Conservation (phyloP, 768 basidiomycete genomes). For the Amanita molliuscula region DNA sequence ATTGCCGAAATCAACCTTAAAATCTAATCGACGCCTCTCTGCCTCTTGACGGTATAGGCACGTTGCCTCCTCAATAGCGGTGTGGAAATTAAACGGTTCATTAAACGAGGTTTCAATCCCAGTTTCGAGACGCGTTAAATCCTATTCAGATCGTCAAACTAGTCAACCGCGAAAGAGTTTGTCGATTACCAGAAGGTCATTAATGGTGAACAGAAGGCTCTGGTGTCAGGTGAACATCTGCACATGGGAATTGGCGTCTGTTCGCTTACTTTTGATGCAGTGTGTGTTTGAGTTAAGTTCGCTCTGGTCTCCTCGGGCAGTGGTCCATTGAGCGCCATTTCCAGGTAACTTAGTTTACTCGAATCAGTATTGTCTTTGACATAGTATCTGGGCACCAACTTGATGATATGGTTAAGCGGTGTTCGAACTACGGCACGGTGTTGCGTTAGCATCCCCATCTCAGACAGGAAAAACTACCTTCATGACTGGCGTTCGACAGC, state of each 20-base stretch:
- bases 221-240: slow-evolving; percentile 12
- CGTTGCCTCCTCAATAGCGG: slow-evolving; percentile 51
- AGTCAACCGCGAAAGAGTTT: neutral
- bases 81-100: slow-evolving; percentile 62
- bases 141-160: slow-evolving; percentile 22
- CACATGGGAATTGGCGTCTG: neutral
- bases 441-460: neutral
- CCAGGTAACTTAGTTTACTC: slow-evolving; percentile 44
- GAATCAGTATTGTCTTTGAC: neutral
- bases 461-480: slow-evolving; percentile 35
- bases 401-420: slow-evolving; percentile 77
- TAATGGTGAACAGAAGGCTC: slow-evolving; percentile 75
- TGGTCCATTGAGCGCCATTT: slow-evolving; percentile 69
- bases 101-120: slow-evolving; percentile 68
- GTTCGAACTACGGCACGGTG: slow-evolving; percentile 44
- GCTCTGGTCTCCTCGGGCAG: slow-evolving; percentile 66
- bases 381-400: slow-evolving; percentile 28
- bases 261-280: slow-evolving; percentile 53
- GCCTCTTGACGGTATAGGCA: slow-evolving; percentile 60
- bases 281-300: slow-evolving; percentile 61
- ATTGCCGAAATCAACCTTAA: slow-evolving; percentile 41
- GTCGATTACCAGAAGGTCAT: slow-evolving; percentile 55
- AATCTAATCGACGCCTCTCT: slow-evolving; percentile 44
- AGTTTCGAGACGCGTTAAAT: slow-evolving; percentile 68
- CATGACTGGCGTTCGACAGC: slow-evolving; percentile 75